Conservation (phyloP, 2,329 filamentous ascomycete genomes). For the Albophoma yamanashiensis region DNA sequence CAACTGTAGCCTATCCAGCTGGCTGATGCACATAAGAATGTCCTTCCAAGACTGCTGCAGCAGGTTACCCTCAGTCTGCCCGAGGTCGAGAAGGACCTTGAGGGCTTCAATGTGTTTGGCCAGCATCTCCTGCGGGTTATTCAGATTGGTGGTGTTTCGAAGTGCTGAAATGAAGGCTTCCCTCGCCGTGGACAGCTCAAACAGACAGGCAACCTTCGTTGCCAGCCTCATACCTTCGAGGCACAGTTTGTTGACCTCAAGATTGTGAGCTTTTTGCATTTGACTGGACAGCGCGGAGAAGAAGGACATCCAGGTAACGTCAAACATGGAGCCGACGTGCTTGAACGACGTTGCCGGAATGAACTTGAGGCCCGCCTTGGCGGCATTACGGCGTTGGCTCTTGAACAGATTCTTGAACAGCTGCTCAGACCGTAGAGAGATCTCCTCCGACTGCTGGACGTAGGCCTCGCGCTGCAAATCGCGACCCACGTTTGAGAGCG, state of each 20-base stretch:
- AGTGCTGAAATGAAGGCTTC: conserved; percentile 92
- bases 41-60: conserved; percentile 91
- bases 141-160: conserved; percentile 88
- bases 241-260: conserved; percentile 84
- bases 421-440: conserved; percentile 62
- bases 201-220: conserved; percentile 85
- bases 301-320: conserved; percentile 98
- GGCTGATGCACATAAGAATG: conserved; percentile 87
- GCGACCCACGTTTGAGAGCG: conserved; percentile 81
- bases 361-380: conserved; percentile 61
- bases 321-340: conserved; percentile 97
- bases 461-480: conserved; percentile 91
- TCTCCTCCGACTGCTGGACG: conserved; percentile 90
- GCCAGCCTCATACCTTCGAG: conserved; percentile 93
- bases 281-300: conserved; percentile 89
- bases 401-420: conserved; percentile 89
- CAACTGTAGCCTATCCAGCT: conserved; percentile 88
- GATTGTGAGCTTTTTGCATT: conserved; percentile 85
- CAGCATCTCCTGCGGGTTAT: conserved; percentile 90
- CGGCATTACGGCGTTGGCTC: conserved; percentile 72
- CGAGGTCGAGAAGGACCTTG: conserved; percentile 83
- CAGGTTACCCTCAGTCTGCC: conserved; percentile 83
- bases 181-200: conserved; percentile 84
- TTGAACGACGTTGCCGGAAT: conserved; percentile 90
- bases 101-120: conserved; percentile 94